Evolutionary conservation across 2,329 filamentous ascomycete genomes (phyloP).

Genomic region (Ilyonectria destructans): DNA sequence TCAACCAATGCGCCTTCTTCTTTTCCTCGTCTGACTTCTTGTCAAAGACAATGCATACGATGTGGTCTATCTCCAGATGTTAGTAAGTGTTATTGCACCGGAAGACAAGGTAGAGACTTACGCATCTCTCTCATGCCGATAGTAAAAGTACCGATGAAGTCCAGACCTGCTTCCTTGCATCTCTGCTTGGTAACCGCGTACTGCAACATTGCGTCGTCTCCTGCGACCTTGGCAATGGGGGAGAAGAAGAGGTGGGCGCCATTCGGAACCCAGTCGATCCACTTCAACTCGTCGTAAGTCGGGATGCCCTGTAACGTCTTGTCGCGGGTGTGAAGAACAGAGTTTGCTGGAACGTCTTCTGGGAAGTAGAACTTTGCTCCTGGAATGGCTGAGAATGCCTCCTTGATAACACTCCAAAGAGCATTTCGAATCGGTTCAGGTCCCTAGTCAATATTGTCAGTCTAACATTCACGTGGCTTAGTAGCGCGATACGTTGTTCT

Average conservation of each 20-base stretch:
- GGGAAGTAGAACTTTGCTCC: slow-evolving; percentile 43
- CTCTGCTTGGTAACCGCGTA: slow-evolving; percentile 31
- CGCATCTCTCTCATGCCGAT: slow-evolving; percentile 30
- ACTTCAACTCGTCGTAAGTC: slow-evolving; percentile 39
- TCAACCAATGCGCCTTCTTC: slow-evolving; percentile 50
- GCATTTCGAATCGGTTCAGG: slow-evolving; percentile 37
- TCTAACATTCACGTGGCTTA: accelerated
- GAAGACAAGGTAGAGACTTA: not conserved
- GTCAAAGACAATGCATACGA: slow-evolving; percentile 70
- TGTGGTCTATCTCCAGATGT: slow-evolving; percentile 43
- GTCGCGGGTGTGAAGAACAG: slow-evolving; percentile 36
- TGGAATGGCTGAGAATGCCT: slow-evolving; percentile 37
- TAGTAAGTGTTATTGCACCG: not conserved
- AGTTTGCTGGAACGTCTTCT: slow-evolving; percentile 39
- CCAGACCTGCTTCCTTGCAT: slow-evolving; percentile 42
- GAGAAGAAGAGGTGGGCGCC: slow-evolving; percentile 45
- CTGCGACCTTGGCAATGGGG: slow-evolving; percentile 41
- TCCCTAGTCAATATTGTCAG: slow-evolving; percentile 15
- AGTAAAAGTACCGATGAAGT: slow-evolving; percentile 42
- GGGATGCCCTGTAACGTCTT: slow-evolving; percentile 40
- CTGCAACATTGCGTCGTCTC: slow-evolving; percentile 24
- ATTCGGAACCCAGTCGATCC: slow-evolving; percentile 42
- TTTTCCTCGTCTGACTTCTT: slow-evolving; percentile 57
- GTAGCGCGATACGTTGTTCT: not conserved
- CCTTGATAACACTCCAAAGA: slow-evolving; percentile 40